Percentiles rank a stretch among this genome's conserved stretches.
Evolutionary conservation across 2,329 filamentous ascomycete genomes (phyloP).

Genomic region (Tolypocladium guangdongense): DNA sequence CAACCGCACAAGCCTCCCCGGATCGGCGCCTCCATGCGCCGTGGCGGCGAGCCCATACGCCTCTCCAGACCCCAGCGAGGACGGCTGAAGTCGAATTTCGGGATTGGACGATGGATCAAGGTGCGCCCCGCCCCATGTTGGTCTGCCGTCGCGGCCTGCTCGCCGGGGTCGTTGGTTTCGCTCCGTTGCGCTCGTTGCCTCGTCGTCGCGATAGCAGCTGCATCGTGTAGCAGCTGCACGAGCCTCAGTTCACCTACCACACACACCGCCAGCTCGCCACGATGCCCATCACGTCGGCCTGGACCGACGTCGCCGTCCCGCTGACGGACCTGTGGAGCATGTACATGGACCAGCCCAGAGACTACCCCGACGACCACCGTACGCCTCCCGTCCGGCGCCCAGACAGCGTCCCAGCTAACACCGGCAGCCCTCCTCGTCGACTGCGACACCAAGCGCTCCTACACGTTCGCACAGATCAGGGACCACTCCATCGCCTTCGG

Average conservation of each 20-base stretch:
- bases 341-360: constrained; percentile 58
- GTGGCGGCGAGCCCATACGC: background rate
- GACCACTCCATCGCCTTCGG: constrained; percentile 64
- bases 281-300: constrained; percentile 65
- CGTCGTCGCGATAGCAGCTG: background rate
- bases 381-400: constrained; percentile 7
- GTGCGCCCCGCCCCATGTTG: background rate
- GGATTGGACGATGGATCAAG: background rate
- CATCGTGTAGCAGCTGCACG: background rate
- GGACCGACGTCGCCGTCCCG: constrained; percentile 57
- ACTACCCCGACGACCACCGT: constrained; percentile 69
- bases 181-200: background rate
- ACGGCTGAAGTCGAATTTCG: too few species aligned
- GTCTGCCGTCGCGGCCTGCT: background rate
- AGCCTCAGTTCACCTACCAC: background rate
- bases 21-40: background rate
- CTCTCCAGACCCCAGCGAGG: too few species aligned
- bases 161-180: too few species aligned
- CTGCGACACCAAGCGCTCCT: constrained; percentile 52
- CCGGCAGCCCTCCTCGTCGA: constrained; percentile 67
- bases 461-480: constrained; percentile 61
- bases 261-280: background rate
- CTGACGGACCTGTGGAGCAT: constrained; percentile 68
- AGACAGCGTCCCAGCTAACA: background rate
- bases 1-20: background rate